phyloP scores from a whole-genome alignment of 441 rosid genomes.

The Jatropha podagrica region DNA sequence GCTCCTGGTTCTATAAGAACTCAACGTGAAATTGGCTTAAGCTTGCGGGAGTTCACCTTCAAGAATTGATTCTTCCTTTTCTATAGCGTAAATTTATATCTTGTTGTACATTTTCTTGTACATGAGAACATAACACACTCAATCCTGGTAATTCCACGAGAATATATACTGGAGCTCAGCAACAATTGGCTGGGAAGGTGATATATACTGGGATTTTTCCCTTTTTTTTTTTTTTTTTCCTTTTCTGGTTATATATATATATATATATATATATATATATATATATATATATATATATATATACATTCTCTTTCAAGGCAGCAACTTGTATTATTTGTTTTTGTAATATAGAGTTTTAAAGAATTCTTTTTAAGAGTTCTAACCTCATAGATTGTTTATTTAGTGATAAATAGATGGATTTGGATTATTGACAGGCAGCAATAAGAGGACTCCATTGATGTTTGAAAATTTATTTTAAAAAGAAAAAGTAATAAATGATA shows the following conservation, averaged over 20 bases:
- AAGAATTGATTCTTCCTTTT: slow-evolving; percentile 25
- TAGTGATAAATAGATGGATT: too few relatives aligned
- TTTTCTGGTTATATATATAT: too few relatives aligned
- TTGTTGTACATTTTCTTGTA: slow-evolving; percentile 26
- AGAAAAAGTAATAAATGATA: too few relatives aligned
- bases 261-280: too few relatives aligned
- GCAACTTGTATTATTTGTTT: neutral
- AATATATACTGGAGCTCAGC: neutral
- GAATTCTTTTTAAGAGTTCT: neutral
- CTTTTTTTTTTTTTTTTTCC: neutral
- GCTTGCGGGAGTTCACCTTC: slow-evolving; percentile 46
- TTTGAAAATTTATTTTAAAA: too few relatives aligned
- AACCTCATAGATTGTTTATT: too few relatives aligned
- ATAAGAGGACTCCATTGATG: too few relatives aligned
- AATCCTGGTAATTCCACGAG: neutral
- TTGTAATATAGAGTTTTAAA: neutral
- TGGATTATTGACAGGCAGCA: too few relatives aligned
- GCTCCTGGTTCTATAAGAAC: slow-evolving; percentile 36
- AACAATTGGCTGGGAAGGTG: slow-evolving; percentile 6
- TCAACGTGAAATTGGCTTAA: slow-evolving; percentile 41
- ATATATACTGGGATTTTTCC: neutral
- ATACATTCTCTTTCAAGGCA: neutral
- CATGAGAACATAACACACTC: slow-evolving; percentile 6
- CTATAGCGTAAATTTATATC: neutral
- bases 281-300: too few relatives aligned